A percentile compares a stretch with the other conserved stretches of the same genome.
Conservation (phyloP, 257 asterid genomes). For the Nicotiana paniculata region DNA sequence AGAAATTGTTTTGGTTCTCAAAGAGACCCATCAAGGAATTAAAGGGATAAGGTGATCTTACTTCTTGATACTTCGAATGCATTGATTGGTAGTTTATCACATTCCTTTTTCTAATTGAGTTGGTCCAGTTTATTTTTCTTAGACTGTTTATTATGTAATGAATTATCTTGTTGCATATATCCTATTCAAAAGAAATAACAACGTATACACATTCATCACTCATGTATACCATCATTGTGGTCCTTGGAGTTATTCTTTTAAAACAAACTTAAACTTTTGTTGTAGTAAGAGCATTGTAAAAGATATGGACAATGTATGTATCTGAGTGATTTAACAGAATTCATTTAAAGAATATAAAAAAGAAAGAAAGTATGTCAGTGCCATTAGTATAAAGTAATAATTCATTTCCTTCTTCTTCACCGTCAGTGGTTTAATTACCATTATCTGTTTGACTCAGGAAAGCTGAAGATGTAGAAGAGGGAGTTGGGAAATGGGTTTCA, state of each 20-base stretch:
- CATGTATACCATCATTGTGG: neutral
- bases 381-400: neutral
- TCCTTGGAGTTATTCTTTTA: neutral
- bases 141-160: neutral
- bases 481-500: constrained; percentile 98
- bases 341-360: neutral
- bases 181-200: too few species aligned
- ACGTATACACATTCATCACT: neutral
- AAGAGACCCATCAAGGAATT: neutral
- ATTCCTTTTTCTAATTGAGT: neutral
- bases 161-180: too few species aligned
- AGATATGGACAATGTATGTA: neutral
- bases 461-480: constrained; percentile 54
- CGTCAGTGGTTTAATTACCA: neutral
- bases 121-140: neutral
- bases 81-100: neutral
- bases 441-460: constrained; percentile 26
- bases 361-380: neutral
- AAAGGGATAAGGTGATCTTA: neutral
- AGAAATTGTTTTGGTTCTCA: constrained; percentile 2
- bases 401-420: constrained; percentile 12
- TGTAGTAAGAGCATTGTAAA: neutral
- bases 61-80: neutral
- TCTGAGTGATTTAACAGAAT: neutral
- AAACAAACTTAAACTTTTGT: neutral